Conservation (phyloP, 2,329 filamentous ascomycete species). For the Xylaria multiplex region DNA sequence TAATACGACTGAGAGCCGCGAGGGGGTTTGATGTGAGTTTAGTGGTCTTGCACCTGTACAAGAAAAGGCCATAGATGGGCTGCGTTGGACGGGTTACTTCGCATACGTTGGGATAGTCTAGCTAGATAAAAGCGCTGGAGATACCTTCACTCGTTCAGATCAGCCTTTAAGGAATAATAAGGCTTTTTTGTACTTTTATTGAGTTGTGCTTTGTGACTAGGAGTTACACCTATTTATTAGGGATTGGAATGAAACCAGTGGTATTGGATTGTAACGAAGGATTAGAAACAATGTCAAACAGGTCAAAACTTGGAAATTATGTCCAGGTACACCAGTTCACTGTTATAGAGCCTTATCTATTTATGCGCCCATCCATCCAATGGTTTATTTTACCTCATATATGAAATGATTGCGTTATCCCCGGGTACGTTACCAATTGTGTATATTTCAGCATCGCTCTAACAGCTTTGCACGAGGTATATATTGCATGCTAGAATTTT, state of each 20-base stretch:
- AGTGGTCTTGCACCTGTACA: neutral
- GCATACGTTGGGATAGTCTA: slow-evolving; percentile 15
- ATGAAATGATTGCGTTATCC: neutral
- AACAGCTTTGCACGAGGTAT: neutral
- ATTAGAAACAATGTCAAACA: neutral
- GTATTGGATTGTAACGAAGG: neutral
- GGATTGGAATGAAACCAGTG: neutral
- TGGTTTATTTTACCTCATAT: neutral
- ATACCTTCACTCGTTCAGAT: slow-evolving; percentile 17
- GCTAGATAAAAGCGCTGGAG: slow-evolving; percentile 7
- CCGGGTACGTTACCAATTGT: neutral
- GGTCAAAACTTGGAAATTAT: too few species aligned
- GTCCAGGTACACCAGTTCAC: neutral
- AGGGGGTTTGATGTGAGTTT: neutral
- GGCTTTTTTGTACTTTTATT: slow-evolving; percentile 19
- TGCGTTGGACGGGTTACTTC: slow-evolving; percentile 17
- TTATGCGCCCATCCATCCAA: neutral
- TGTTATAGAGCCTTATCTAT: neutral
- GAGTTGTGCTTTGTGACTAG: neutral
- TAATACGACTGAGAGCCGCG: slow-evolving; percentile 40
- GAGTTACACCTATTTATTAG: neutral
- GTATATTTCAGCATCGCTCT: neutral
- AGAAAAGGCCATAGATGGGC: slow-evolving; percentile 12
- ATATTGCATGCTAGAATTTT: neutral
- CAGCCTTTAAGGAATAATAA: neutral